Evolutionary conservation across 2,329 filamentous ascomycete species (phyloP).

Genomic region (Colletotrichum euphorbiae): DNA sequence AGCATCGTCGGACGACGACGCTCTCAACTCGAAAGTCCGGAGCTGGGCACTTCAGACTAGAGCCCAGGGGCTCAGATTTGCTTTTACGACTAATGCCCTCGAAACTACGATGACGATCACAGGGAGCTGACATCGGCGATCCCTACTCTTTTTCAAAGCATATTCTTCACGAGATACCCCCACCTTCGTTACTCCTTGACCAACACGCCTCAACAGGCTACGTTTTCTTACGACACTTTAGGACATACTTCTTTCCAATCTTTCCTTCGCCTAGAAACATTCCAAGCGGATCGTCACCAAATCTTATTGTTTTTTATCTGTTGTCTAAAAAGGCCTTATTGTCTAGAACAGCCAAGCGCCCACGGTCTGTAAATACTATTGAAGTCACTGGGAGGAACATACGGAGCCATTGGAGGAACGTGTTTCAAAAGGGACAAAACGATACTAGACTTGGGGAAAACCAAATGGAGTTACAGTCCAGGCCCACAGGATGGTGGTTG

Average conservation of each 20-base stretch:
- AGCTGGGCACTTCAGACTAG: constrained; percentile 4
- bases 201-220: constrained; percentile 31
- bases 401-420: constrained; percentile 26
- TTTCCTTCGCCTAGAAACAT: constrained; percentile 9
- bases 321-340: constrained; percentile 28
- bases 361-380: constrained; percentile 31
- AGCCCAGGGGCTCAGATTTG: background rate
- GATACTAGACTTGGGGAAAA: constrained; percentile 31
- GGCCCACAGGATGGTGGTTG: constrained; percentile 30
- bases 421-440: constrained; percentile 21
- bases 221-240: constrained; percentile 35
- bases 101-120: constrained; percentile 32
- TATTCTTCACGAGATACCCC: constrained; percentile 43
- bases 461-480: constrained; percentile 34
- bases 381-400: constrained; percentile 14
- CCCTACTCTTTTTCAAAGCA: constrained; percentile 21
- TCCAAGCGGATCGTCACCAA: constrained; percentile 4
- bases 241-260: constrained; percentile 17
- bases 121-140: constrained; percentile 29
- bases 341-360: constrained; percentile 23
- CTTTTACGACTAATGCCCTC: constrained; percentile 34
- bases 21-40: background rate
- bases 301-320: constrained; percentile 35
- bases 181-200: constrained; percentile 40
- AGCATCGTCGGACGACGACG: constrained; percentile 3